A percentile compares a stretch with the other conserved stretches of the same genome.
Conservation (phyloP, 805 yeast genomes). For the Torulaspora franciscae region DNA sequence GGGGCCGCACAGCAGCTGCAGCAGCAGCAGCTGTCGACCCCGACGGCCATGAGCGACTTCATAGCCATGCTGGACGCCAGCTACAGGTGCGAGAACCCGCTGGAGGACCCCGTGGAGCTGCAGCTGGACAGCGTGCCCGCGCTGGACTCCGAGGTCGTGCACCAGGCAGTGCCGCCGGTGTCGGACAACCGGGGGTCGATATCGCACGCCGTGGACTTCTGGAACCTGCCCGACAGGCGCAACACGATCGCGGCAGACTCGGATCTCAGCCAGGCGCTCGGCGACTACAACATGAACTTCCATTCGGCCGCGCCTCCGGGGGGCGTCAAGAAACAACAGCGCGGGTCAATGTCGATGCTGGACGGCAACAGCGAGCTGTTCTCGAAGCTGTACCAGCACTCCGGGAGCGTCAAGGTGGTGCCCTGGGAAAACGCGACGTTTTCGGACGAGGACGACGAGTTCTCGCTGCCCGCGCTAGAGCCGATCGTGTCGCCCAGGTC, state of each 20-base stretch:
- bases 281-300: conserved; percentile 27
- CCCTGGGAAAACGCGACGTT: conserved; percentile 15
- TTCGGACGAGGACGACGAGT: conserved; percentile 18
- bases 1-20: neutral
- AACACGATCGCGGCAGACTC: conserved; percentile 16
- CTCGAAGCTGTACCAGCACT: conserved; percentile 20
- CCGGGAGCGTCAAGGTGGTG: conserved; percentile 13
- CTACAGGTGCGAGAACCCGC: conserved; percentile 8
- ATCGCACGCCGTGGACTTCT: conserved; percentile 28
- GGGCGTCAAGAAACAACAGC: conserved; percentile 28
- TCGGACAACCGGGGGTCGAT: conserved; percentile 26
- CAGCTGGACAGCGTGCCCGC: neutral
- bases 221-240: conserved; percentile 24
- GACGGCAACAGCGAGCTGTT: conserved; percentile 25
- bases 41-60: conserved; percentile 29
- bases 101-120: neutral
- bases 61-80: conserved; percentile 26
- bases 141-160: conserved; percentile 20
- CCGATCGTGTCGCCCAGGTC: conserved; percentile 14
- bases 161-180: conserved; percentile 13
- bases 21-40: conserved; percentile 15
- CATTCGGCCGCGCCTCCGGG: conserved; percentile 10
- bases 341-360: conserved; percentile 28
- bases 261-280: conserved; percentile 24
- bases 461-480: conserved; percentile 8